A percentile compares a stretch with the other conserved stretches of the same genome.
Evolutionary conservation across 2,329 filamentous ascomycete species (phyloP).

Genomic region (Trichoderma simmonsii): DNA sequence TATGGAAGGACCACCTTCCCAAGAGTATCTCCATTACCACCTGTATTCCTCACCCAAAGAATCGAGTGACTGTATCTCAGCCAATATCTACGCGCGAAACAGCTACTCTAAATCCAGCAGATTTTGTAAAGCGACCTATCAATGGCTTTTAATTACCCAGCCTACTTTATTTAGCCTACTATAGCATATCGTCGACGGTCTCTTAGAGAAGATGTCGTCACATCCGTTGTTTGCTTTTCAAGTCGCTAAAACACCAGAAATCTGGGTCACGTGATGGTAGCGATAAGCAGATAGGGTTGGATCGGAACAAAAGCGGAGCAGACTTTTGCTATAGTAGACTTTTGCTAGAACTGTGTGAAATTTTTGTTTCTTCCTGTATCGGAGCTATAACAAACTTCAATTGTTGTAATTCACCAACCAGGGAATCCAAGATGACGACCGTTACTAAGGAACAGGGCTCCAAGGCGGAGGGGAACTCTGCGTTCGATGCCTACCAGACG

Average conservation of each 20-base stretch:
- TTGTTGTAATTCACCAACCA: not conserved
- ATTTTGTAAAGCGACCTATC: no score
- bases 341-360: not conserved
- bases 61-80: no score
- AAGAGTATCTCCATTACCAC: no score
- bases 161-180: no score
- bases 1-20: no score
- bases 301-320: not conserved
- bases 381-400: not conserved
- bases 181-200: no score
- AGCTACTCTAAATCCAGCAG: no score
- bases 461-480: constrained; percentile 7
- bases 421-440: not conserved
- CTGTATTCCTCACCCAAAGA: no score
- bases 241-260: not conserved
- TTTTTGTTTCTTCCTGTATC: not conserved
- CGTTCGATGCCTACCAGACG: constrained; percentile 52
- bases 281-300: not conserved
- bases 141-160: no score
- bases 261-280: not conserved
- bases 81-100: no score
- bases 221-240: no score
- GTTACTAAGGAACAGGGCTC: not conserved
- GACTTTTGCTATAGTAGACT: not conserved
- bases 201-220: no score